Evolutionary conservation across 768 basidiomycete genomes (phyloP).

Genomic region (Suillus subluteus): DNA sequence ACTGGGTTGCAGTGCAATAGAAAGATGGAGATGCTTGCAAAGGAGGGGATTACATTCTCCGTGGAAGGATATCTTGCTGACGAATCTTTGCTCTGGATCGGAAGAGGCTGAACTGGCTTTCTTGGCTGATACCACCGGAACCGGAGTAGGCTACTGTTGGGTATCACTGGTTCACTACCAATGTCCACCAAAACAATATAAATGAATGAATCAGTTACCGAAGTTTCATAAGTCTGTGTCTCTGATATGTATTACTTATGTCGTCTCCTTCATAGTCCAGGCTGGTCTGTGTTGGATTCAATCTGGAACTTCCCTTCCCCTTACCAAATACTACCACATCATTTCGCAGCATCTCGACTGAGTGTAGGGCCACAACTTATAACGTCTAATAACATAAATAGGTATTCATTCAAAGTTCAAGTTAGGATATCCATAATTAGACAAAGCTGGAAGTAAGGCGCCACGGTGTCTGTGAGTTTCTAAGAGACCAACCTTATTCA

Average conservation of each 20-base stretch:
- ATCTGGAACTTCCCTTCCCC: background rate
- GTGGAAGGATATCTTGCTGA: constrained; percentile 45
- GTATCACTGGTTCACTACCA: background rate
- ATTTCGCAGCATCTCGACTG: background rate
- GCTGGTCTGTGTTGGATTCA: background rate
- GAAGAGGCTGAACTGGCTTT: background rate
- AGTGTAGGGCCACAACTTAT: background rate
- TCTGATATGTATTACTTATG: too few relatives aligned
- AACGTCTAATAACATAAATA: background rate
- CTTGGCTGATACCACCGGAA: background rate
- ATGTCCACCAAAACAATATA: background rate
- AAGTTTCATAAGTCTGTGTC: background rate
- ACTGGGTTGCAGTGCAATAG: constrained; percentile 45
- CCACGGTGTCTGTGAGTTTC: background rate
- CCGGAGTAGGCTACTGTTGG: background rate
- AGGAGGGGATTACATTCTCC: constrained; percentile 58
- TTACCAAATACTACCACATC: background rate
- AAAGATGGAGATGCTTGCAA: constrained; percentile 53
- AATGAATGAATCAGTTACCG: background rate
- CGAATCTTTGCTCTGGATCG: constrained; percentile 21
- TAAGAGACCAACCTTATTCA: background rate
- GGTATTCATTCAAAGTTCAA: background rate
- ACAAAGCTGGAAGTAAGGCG: background rate
- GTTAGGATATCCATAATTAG: background rate
- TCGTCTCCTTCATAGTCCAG: background rate